Base-by-base conservation (phyloP, 805 yeast genomes). In the Wickerhamiella lipophila region DNA sequence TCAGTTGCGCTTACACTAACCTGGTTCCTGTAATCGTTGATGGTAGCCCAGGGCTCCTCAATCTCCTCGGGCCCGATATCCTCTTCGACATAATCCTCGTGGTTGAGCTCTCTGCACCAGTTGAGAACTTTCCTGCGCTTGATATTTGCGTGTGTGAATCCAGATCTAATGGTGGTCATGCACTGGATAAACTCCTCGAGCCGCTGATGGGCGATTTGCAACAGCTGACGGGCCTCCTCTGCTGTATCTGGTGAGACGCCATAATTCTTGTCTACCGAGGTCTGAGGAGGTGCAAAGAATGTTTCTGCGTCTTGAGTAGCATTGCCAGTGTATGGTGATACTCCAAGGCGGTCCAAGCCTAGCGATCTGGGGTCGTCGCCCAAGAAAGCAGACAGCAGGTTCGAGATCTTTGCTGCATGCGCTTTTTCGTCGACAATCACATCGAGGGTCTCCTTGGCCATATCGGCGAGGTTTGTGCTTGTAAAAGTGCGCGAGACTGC, bases 91-190 rank as follows among this genome's bases (percentile, higher is more conserved):
- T 74, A 77, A 39, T 70, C 74, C 48, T 75, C 75, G 11, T 79
- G 94, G 53, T 81, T 72, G 75, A 83, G 82, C 60, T 88, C 96
- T 57, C 75, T 75, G 49, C 92, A 83, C 97, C 97, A 89, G 55
- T 76, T 74, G 53, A 71, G 74, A 42, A 92, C 74, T 55, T 78
- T 76, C 41, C 74, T 74, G 56, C 84, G 79, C 55, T 83, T 72
- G 52, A 89, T 69, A 56, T 83, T 84, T 0, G 95, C 89, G 57
- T 83, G 75, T 30, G 83, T 77, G 23, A 89, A 67, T 0, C 87
- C 94, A 57, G 73, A 73, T 56, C 96, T 73, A 32, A 92, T 73
- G 30, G 71, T 75, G n/a, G 77, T 70, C 58, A 92, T 68, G 52
- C 87, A 83, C 58, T 89, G 73, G 46, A 87, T 80, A 61, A 81